Conservation (phyloP, 371 early-diverging fungal genomes). For the Mucor lusitanicus region DNA sequence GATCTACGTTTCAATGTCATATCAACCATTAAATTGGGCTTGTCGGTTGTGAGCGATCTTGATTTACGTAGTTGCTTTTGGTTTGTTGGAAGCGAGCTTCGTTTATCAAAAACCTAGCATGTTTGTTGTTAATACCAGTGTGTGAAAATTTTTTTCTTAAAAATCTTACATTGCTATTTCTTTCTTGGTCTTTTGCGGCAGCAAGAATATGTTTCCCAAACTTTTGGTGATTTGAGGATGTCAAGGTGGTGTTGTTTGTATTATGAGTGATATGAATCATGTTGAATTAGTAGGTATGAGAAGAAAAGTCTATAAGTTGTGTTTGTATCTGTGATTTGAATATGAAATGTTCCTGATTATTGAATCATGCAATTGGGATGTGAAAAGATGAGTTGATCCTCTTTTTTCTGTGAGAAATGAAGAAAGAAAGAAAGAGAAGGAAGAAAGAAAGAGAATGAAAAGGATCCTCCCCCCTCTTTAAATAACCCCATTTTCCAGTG, state of each 20-base stretch:
- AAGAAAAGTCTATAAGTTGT: neutral
- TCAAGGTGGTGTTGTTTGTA: constrained; percentile 11
- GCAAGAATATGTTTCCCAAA: constrained; percentile 22
- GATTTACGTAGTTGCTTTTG: constrained; percentile 36
- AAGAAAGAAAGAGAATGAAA: neutral
- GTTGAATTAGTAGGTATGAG: neutral
- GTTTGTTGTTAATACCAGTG: neutral
- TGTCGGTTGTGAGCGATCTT: constrained; percentile 42
- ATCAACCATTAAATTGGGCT: constrained; percentile 26
- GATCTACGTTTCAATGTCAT: constrained; percentile 48
- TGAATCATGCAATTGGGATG: neutral
- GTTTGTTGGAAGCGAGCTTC: constrained; percentile 5
- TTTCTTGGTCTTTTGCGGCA: constrained; percentile 25
- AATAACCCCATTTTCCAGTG: neutral
- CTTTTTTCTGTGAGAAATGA: neutral
- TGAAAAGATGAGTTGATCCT: neutral
- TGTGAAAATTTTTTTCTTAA: neutral
- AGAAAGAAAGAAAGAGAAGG: neutral
- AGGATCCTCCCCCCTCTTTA: neutral
- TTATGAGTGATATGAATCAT: constrained; percentile 22
- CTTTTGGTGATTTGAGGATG: neutral
- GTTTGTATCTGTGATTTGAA: neutral
- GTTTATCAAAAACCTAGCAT: constrained; percentile 2
- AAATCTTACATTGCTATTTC: constrained; percentile 6
- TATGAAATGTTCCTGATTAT: neutral